A percentile compares a stretch with the other conserved stretches of the same genome.
Evolutionary conservation across 768 basidiomycete species (phyloP).

Genomic region (Hebeloma cylindrosporum): DNA sequence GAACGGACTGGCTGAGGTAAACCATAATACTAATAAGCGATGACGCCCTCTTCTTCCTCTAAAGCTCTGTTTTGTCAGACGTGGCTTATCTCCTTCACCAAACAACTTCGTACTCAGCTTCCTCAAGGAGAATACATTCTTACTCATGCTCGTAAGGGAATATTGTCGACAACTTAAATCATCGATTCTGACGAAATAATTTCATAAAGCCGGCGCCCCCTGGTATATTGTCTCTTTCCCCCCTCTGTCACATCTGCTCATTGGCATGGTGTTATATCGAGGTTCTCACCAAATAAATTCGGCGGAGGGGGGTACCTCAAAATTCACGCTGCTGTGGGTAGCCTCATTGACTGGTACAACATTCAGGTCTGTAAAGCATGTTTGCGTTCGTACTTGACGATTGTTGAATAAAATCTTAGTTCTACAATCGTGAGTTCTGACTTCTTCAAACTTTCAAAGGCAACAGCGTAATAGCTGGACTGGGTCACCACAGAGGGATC

Average conservation of each 20-base stretch:
- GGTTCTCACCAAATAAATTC: conserved; percentile 44
- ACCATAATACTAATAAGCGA: not conserved
- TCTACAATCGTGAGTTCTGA: conserved; percentile 43
- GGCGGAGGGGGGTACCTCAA: conserved; percentile 55
- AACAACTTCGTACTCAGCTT: conserved; percentile 46
- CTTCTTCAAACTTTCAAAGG: conserved; percentile 5
- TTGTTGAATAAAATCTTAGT: too few species aligned
- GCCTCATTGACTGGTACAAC: conserved; percentile 66
- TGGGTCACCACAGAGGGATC: conserved; percentile 47
- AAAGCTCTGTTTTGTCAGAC: conserved; percentile 24
- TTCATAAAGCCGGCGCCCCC: conserved; percentile 45
- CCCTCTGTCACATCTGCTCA: not conserved
- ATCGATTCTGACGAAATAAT: conserved; percentile 8
- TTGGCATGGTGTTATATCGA: conserved; percentile 16
- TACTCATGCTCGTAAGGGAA: conserved; percentile 52
- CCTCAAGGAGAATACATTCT: conserved; percentile 51
- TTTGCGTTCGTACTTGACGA: too few species aligned
- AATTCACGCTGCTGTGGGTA: conserved; percentile 53
- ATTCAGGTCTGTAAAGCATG: conserved; percentile 39
- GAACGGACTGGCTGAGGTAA: conserved; percentile 52
- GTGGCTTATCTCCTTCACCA: conserved; percentile 57
- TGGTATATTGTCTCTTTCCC: conserved; percentile 28
- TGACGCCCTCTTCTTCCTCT: not conserved
- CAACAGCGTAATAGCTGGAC: conserved; percentile 6
- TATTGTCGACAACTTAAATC: not conserved